Evolutionary conservation across 495 filamentous ascomycete genomes (phyloP).

Genomic region (Astrocystis sublimbata): DNA sequence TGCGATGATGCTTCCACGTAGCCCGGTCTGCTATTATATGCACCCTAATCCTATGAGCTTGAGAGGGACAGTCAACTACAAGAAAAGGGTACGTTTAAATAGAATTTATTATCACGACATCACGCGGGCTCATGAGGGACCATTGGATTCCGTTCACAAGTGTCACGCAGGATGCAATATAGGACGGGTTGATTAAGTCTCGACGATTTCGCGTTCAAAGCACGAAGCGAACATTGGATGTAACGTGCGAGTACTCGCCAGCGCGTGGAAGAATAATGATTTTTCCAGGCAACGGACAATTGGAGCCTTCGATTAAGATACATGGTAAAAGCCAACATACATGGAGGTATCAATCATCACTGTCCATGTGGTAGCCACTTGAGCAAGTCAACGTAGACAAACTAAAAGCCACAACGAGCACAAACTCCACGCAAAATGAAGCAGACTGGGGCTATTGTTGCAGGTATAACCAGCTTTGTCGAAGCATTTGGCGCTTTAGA

Average conservation of each 20-base stretch:
- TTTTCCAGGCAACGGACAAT: not conserved
- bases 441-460: not conserved
- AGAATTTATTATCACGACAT: too few species aligned
- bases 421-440: not conserved
- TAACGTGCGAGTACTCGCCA: not conserved
- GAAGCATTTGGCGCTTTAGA: not conserved
- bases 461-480: not conserved
- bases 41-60: too few species aligned
- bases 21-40: too few species aligned
- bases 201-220: not conserved
- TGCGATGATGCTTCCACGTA: too few species aligned
- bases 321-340: conserved; percentile 5
- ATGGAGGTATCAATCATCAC: conserved; percentile 13
- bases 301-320: not conserved
- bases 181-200: too few species aligned
- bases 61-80: too few species aligned
- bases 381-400: not conserved
- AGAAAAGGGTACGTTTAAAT: too few species aligned
- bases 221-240: too few species aligned
- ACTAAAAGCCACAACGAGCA: not conserved
- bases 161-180: too few species aligned
- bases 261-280: not conserved
- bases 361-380: too few species aligned
- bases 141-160: too few species aligned
- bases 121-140: too few species aligned